Evolutionary conservation across 768 basidiomycete species (phyloP).

Genomic region (Mycena haematopus): DNA sequence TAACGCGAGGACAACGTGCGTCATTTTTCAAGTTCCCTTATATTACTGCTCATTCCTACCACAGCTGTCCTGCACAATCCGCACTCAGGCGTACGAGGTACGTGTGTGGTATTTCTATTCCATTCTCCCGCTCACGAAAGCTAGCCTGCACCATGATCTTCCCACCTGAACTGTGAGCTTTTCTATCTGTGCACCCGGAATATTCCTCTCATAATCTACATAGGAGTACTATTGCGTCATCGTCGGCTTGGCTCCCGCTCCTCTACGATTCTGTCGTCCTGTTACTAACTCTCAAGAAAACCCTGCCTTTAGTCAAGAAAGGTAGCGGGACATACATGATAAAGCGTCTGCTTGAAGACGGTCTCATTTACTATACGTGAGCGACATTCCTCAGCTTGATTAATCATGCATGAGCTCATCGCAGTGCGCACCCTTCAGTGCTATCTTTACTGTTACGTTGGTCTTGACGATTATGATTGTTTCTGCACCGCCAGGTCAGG

Average conservation of each 20-base stretch:
- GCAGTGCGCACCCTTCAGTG: conserved; percentile 41
- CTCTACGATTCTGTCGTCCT: conserved; percentile 54
- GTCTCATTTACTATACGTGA: conserved; percentile 54
- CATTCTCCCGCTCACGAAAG: conserved; percentile 6
- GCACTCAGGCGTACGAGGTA: conserved; percentile 44
- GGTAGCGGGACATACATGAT: conserved; percentile 45
- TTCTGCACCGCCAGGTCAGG: conserved; percentile 40
- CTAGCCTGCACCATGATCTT: conserved; percentile 53
- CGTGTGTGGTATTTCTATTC: conserved; percentile 2
- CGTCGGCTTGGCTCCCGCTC: conserved; percentile 59
- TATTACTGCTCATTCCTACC: background rate
- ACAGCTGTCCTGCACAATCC: conserved; percentile 51
- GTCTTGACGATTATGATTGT: conserved; percentile 55
- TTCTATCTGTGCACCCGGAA: conserved; percentile 3
- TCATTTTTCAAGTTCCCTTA: background rate
- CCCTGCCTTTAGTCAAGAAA: conserved; percentile 43
- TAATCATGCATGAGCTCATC: background rate
- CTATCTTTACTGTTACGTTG: conserved; percentile 52
- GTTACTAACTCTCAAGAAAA: conserved; percentile 45
- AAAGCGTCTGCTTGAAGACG: conserved; percentile 51
- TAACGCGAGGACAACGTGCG: conserved; percentile 57
- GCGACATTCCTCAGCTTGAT: background rate
- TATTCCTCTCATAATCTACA: conserved; percentile 24
- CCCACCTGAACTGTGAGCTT: conserved; percentile 42
- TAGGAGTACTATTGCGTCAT: conserved; percentile 48